Conservation (phyloP, 345 rosid species). For the Hevea brasiliensis region DNA sequence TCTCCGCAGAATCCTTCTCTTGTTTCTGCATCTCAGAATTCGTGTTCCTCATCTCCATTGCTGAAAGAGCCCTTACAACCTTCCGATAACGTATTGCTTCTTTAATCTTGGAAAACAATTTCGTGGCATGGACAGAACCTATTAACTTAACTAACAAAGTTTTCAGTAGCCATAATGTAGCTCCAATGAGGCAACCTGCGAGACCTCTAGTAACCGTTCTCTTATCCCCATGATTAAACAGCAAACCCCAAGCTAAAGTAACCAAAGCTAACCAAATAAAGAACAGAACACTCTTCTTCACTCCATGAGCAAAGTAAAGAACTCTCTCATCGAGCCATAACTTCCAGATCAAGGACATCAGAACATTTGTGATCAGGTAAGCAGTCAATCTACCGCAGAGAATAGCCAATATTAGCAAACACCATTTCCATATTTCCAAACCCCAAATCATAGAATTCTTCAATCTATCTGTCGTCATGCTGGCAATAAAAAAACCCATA, state of each 20-base stretch:
- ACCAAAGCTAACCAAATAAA: not conserved
- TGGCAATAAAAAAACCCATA: constrained; percentile 32
- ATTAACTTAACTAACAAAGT: constrained; percentile 43
- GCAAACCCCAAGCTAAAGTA: not conserved
- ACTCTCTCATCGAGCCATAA: constrained; percentile 54
- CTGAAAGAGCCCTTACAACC: constrained; percentile 45
- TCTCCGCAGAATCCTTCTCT: constrained; percentile 21
- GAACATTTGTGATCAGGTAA: constrained; percentile 38
- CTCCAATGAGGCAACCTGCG: constrained; percentile 38
- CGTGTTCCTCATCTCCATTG: constrained; percentile 4
- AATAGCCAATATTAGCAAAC: constrained; percentile 40
- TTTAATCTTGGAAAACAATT: constrained; percentile 57
- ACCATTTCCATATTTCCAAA: constrained; percentile 58
- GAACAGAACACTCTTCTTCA: constrained; percentile 43
- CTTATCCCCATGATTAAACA: constrained; percentile 6
- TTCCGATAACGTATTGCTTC: constrained; percentile 53
- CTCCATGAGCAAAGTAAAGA: constrained; percentile 52
- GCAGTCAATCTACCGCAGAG: constrained; percentile 49
- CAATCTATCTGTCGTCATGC: constrained; percentile 35
- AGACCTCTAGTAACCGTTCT: constrained; percentile 43
- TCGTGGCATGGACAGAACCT: constrained; percentile 45
- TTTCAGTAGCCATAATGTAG: constrained; percentile 52
- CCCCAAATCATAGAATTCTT: constrained; percentile 36
- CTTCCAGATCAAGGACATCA: constrained; percentile 45
- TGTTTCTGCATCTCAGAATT: constrained; percentile 27